A percentile compares a stretch with the other conserved stretches of the same genome.
phyloP scores from a whole-genome alignment of 2,329 filamentous ascomycete genomes.

The Diaporthe caulivora region DNA sequence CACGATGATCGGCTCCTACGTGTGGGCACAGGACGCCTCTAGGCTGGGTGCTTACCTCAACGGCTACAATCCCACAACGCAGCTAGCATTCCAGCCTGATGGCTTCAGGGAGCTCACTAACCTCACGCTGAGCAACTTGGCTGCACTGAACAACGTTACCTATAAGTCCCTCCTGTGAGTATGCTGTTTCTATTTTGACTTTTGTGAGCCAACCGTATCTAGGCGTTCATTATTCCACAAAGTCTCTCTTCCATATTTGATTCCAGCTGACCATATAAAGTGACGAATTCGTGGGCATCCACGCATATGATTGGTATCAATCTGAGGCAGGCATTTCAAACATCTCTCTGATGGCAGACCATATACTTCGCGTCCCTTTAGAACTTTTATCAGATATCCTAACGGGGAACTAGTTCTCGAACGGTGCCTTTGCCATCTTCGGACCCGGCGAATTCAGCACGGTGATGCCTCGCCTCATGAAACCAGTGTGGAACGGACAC shows the following conservation, averaged over 20 bases:
- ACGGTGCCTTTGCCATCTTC: conserved; percentile 45
- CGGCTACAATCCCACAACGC: conserved; percentile 39
- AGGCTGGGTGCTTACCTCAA: conserved; percentile 45
- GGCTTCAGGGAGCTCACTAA: conserved; percentile 41
- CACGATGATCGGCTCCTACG: conserved; percentile 45
- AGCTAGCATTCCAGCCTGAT: conserved; percentile 40
- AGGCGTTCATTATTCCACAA: background rate
- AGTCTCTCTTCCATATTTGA: background rate
- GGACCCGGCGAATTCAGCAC: conserved; percentile 44
- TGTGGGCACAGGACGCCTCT: conserved; percentile 45
- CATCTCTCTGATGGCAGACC: background rate
- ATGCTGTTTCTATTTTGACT: background rate
- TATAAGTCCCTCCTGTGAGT: conserved; percentile 39
- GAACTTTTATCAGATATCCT: background rate
- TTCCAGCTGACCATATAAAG: background rate
- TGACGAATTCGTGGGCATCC: conserved; percentile 40
- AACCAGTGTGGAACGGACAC: conserved; percentile 42
- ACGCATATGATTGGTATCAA: conserved; percentile 44
- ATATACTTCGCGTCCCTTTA: background rate
- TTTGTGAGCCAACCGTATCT: background rate
- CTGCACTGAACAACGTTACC: conserved; percentile 43
- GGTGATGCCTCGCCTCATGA: conserved; percentile 43
- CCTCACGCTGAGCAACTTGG: conserved; percentile 41
- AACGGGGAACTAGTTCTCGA: conserved; percentile 35
- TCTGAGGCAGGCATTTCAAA: conserved; percentile 19